These are phyloP conservation scores for Chlorella ohadii DNA, from an alignment of 139 green algal species.

Conservation along the genomic window DNA sequence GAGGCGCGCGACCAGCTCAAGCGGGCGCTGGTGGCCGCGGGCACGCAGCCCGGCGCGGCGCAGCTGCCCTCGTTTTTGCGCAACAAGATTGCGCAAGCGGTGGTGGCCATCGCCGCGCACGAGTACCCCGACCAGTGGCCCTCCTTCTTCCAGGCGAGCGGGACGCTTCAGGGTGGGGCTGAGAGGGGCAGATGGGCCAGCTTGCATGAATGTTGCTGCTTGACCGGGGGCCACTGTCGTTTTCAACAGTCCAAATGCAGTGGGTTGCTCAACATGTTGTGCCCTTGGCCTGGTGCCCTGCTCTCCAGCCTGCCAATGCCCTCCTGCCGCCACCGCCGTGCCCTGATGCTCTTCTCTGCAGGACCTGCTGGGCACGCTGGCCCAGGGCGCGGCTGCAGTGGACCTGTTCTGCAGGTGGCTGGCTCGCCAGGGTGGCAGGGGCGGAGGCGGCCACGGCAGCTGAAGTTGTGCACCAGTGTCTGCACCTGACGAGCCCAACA, in stretches of 20 bases:
- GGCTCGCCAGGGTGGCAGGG: background rate
- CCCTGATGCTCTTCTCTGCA: too few species aligned
- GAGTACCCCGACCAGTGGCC: slow-evolving; percentile 92
- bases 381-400: slow-evolving; percentile 63
- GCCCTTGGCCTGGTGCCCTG: too few species aligned
- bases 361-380: slow-evolving; percentile 74
- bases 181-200: too few species aligned
- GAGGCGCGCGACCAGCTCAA: slow-evolving; percentile 1
- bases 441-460: background rate
- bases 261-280: too few species aligned
- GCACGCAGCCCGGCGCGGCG: background rate
- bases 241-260: too few species aligned
- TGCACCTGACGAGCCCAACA: too few species aligned
- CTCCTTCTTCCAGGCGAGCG: slow-evolving; percentile 75
- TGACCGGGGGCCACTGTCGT: too few species aligned
- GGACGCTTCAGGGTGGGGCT: too few species aligned
- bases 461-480: too few species aligned
- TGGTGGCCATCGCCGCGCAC: slow-evolving; percentile 75
- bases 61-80: slow-evolving; percentile 79
- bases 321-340: too few species aligned
- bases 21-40: slow-evolving; percentile 12
- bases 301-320: too few species aligned
- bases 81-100: slow-evolving; percentile 93
- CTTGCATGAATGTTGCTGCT: too few species aligned
- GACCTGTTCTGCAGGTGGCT: slow-evolving; percentile 88